These are phyloP conservation scores for Nitzschia inconspicua DNA, from an alignment of 108 stramenopile genomes.

Conservation along the genomic window DNA sequence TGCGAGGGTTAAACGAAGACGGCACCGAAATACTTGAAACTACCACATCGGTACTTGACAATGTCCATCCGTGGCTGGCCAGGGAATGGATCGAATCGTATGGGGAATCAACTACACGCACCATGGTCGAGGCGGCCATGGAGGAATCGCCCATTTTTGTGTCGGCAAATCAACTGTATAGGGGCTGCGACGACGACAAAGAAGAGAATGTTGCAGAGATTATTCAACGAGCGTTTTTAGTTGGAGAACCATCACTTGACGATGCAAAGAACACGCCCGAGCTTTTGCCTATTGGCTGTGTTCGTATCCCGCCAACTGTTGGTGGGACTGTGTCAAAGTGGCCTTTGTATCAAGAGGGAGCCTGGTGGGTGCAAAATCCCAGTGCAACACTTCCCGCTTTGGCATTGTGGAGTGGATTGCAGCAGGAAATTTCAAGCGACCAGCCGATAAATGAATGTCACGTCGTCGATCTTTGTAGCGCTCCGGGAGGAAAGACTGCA, in stretches of 20 bases:
- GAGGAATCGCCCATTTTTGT: conserved; percentile 48
- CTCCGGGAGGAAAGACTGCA: conserved; percentile 96
- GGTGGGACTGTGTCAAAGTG: conserved; percentile 51
- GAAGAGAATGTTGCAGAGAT: not conserved
- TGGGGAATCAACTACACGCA: conserved; percentile 47
- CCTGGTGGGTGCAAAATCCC: conserved; percentile 86
- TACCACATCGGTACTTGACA: conserved; percentile 46
- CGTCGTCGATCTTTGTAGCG: conserved; percentile 95
- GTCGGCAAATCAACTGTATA: conserved; percentile 54
- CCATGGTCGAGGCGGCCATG: conserved; percentile 59
- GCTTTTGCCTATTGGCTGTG: conserved; percentile 65
- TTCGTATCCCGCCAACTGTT: conserved; percentile 33
- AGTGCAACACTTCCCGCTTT: conserved; percentile 75
- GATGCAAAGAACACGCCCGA: conserved; percentile 23
- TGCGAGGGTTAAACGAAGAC: conserved; percentile 54
- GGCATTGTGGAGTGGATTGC: conserved; percentile 43
- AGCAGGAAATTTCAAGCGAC: conserved; percentile 11
- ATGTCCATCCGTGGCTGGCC: conserved; percentile 60
- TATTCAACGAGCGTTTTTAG: too few species aligned
- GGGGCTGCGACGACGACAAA: too few species aligned
- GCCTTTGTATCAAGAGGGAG: conserved; percentile 65
- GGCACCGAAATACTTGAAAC: conserved; percentile 30
- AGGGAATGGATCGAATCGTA: conserved; percentile 48
- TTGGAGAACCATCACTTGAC: too few species aligned
- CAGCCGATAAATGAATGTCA: conserved; percentile 24